Base-by-base conservation (phyloP, 2,329 filamentous ascomycete genomes). In the Epichloe elymi region DNA sequence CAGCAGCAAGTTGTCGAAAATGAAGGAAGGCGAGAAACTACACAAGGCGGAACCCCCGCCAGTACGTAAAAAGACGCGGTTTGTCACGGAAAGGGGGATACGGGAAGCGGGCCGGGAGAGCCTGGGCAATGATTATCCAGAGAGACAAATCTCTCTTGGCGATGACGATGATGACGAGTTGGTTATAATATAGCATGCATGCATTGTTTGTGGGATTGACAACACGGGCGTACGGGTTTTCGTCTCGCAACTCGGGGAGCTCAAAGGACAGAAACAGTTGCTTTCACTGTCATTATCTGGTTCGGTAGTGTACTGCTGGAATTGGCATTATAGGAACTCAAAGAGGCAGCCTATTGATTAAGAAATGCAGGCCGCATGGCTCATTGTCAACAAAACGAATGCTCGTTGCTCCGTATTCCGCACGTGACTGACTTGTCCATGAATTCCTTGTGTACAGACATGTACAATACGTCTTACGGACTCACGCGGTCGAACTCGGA, bases 31-130 rank as follows among this genome's bases (percentile, higher is more conserved):
- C 2, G 77, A 80, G 63, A 75, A 70, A 56, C 59, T 79, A 20
- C 61, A 61, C 53, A 61, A 62, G 45, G 58, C 58, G 30, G 46
- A 50, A 11, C 59, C 61, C 35, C 61, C 63, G 61, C 79, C 78
- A 0, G 74, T 80, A 35, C 73, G 78, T 57, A 84, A 88, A 68
- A 88, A 87, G 73, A 89, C 85, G 48, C 74, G 85, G n/a, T 89
- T 90, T 61, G 76, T 89, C 40, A 88, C 86, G 26, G 80, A 82
- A 41, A 86, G 83, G 63, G 86, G 86, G 0, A 89, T 90, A 55
- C 78, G 81, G 50, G 85, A 88, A 65, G 85, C 86, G 4, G 86
- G 86, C 1, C 73, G 85, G 53, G 86, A 89, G 61, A 88, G 85
- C 60, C 63, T 89, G 2, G 81, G 82, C 10, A 70, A 66, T n/a